These are phyloP conservation scores for Tetraselmis striata DNA, from an alignment of 139 green algal species.

Conservation along the genomic window DNA sequence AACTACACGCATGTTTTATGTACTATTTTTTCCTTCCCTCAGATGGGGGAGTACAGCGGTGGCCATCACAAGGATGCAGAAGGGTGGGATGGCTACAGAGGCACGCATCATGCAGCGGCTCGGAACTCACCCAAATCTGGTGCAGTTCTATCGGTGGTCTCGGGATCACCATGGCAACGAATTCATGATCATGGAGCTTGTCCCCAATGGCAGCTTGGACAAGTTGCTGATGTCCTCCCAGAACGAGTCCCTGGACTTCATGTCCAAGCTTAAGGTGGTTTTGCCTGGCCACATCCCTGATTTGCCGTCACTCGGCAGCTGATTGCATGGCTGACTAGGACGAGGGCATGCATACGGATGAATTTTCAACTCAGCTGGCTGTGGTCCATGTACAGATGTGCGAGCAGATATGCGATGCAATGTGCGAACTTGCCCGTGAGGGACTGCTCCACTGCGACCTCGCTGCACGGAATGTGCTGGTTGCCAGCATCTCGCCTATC, in stretches of 20 bases:
- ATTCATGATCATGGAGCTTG: conserved; percentile 47
- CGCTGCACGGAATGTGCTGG: conserved; percentile 47
- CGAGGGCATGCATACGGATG: too few species aligned
- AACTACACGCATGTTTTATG: too few species aligned
- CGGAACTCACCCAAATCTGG: conserved; percentile 41
- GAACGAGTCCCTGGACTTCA: not conserved
- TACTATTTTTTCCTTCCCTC: not conserved
- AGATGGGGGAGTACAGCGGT: conserved; percentile 37
- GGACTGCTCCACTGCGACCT: conserved; percentile 47
- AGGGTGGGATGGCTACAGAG: conserved; percentile 39
- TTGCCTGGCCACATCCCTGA: too few species aligned
- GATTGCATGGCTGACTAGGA: too few species aligned
- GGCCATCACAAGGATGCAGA: conserved; percentile 44
- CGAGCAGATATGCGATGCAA: conserved; percentile 43
- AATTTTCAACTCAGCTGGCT: too few species aligned
- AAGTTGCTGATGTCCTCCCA: conserved; percentile 23
- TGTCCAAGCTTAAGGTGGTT: not conserved
- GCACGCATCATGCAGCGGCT: conserved; percentile 43
- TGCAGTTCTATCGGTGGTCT: conserved; percentile 29
- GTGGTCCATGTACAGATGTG: conserved; percentile 33
- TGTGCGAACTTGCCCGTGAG: conserved; percentile 35
- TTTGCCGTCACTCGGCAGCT: too few species aligned
- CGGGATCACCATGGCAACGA: conserved; percentile 38
- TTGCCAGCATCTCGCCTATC: conserved; percentile 38
- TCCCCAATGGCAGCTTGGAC: conserved; percentile 36